A percentile compares a stretch with the other conserved stretches of the same genome.
phyloP scores from a whole-genome alignment of 2,329 filamentous ascomycete genomes.

The Penicillium decumbens region DNA sequence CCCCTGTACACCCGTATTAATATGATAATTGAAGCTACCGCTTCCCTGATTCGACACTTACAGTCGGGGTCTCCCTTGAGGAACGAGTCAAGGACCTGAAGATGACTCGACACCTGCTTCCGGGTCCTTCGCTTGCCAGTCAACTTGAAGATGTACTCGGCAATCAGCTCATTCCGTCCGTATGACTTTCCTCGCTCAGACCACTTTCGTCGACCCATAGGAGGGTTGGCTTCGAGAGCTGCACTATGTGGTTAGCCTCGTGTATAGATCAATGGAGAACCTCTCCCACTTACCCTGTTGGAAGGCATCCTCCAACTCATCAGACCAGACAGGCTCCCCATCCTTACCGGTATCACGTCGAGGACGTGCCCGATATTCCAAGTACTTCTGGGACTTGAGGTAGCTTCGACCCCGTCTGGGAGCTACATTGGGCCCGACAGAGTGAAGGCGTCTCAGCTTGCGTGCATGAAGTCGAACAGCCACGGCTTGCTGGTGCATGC shows the following conservation, averaged over 20 bases:
- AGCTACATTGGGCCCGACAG: conserved; percentile 26
- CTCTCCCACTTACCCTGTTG: conserved; percentile 40
- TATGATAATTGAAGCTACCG: not conserved
- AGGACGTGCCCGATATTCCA: conserved; percentile 43
- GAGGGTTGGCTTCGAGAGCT: conserved; percentile 52
- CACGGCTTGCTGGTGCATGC: conserved; percentile 29
- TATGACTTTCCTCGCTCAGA: conserved; percentile 50
- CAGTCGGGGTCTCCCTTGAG: conserved; percentile 51
- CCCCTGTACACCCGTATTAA: conserved; percentile 25
- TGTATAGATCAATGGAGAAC: not conserved
- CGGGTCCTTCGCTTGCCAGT: conserved; percentile 52
- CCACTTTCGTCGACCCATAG: conserved; percentile 56
- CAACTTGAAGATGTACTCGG: conserved; percentile 53
- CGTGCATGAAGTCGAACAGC: conserved; percentile 32
- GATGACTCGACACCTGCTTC: conserved; percentile 62
- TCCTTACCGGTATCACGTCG: conserved; percentile 43
- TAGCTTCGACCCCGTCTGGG: conserved; percentile 34
- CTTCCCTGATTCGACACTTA: conserved; percentile 32
- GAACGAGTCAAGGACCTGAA: conserved; percentile 58
- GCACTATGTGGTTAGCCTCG: conserved; percentile 18
- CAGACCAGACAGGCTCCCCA: conserved; percentile 45
- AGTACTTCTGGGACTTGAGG: conserved; percentile 42
- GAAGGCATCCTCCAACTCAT: conserved; percentile 46
- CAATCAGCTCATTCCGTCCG: conserved; percentile 60
- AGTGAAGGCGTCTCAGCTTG: conserved; percentile 36